These are phyloP conservation scores for Fusarium sacchari DNA, from an alignment of 2,329 filamentous ascomycete species.

Conservation along the genomic window DNA sequence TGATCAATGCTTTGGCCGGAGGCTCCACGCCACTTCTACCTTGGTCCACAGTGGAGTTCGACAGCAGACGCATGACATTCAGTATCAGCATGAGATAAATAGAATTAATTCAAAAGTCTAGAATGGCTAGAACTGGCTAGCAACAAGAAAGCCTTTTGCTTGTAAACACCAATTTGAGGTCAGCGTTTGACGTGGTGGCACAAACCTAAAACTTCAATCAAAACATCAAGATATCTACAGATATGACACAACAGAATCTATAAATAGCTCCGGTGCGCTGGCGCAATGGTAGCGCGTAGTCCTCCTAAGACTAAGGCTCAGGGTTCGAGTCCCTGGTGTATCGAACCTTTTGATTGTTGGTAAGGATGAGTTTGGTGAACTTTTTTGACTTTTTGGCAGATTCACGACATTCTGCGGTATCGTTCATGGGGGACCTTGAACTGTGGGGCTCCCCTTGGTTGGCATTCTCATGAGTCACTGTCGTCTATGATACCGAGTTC, in stretches of 20 bases:
- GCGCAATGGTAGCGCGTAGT: conserved; percentile 54
- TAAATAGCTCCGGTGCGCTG: conserved; percentile 43
- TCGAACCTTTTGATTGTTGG: conserved; percentile 17
- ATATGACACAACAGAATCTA: neutral
- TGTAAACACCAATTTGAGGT: fast-evolving
- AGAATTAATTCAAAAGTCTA: fast-evolving
- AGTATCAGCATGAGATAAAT: neutral
- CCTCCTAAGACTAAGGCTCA: conserved; percentile 55
- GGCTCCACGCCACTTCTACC: neutral
- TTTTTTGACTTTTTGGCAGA: neutral
- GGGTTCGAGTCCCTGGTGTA: conserved; percentile 54
- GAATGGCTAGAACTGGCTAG: fast-evolving
- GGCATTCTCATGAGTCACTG: neutral
- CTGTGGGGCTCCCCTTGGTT: neutral
- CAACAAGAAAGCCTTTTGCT: fast-evolving
- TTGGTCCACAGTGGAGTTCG: neutral
- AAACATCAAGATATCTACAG: neutral
- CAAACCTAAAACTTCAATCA: neutral
- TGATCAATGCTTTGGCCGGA: neutral
- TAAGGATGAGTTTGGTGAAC: neutral
- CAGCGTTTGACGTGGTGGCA: neutral
- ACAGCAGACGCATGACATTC: neutral
- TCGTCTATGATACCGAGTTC: fast-evolving
- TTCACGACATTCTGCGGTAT: neutral
- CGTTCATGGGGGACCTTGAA: neutral